These are phyloP conservation scores for Nemania sp. DNA, from an alignment of 2,329 filamentous ascomycete genomes.

Conservation along the genomic window DNA sequence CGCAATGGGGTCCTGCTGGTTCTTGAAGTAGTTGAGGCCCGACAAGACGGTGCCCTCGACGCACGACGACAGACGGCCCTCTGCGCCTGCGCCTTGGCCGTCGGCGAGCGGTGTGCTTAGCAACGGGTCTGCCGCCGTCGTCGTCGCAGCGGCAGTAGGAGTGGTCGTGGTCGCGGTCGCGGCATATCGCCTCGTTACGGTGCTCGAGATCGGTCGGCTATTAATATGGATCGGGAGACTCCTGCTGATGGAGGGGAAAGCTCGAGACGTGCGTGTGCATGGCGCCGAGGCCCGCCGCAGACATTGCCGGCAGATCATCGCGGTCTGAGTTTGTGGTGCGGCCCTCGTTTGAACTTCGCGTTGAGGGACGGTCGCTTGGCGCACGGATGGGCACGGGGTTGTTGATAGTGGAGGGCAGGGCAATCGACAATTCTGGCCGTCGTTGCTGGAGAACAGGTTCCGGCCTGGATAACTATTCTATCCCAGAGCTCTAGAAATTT, in stretches of 20 bases:
- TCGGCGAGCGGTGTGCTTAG: constrained; percentile 39
- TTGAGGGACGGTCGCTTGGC: neutral
- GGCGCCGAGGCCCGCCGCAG: constrained; percentile 51
- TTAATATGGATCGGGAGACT: constrained; percentile 27
- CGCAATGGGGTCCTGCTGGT: constrained; percentile 72
- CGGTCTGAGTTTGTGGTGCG: constrained; percentile 15
- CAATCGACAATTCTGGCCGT: neutral
- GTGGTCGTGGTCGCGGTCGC: constrained; percentile 26
- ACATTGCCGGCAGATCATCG: constrained; percentile 54
- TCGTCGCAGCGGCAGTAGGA: constrained; percentile 40
- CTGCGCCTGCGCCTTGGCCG: constrained; percentile 22
- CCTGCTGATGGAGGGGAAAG: constrained; percentile 28
- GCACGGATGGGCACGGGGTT: neutral
- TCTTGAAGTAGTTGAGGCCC: constrained; percentile 80
- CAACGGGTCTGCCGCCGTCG: constrained; percentile 31
- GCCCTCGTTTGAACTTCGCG: neutral
- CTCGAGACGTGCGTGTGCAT: constrained; percentile 28
- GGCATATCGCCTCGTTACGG: constrained; percentile 40
- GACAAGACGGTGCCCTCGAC: constrained; percentile 70
- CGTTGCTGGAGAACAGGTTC: neutral
- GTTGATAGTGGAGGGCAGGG: neutral
- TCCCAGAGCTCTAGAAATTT: constrained; percentile 39
- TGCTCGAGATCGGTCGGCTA: constrained; percentile 46
- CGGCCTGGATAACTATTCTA: neutral
- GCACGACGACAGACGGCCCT: constrained; percentile 54